Evolutionary conservation across 2,329 filamentous ascomycete species (phyloP).

Genomic region (Aureobasidium sp.): DNA sequence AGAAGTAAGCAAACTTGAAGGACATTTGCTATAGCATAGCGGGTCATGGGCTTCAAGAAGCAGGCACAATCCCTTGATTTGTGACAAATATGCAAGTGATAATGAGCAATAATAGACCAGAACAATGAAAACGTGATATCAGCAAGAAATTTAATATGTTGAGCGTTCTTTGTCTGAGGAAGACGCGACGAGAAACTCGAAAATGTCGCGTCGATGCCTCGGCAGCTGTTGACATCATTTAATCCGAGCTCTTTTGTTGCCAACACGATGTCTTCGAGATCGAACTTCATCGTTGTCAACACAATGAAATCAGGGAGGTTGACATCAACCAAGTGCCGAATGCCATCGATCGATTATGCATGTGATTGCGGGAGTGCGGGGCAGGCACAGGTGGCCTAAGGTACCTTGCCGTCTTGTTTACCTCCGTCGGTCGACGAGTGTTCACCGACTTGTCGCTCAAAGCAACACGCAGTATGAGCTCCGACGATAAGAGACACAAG

Average conservation of each 20-base stretch:
- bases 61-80: not conserved
- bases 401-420: not conserved
- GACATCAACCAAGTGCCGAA: not conserved
- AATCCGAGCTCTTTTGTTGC: no score
- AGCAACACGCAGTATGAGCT: constrained; percentile 13
- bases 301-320: not conserved
- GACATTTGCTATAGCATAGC: constrained; percentile 9
- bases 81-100: not conserved
- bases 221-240: not conserved
- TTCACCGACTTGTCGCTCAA: not conserved
- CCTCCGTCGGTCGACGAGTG: not conserved
- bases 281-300: no score
- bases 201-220: not conserved
- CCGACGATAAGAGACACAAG: constrained; percentile 15
- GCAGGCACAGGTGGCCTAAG: not conserved
- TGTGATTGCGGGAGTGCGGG: constrained; percentile 7
- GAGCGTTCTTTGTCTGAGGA: not conserved
- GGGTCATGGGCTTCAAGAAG: not conserved
- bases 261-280: no score
- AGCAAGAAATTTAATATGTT: not conserved
- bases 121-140: not conserved
- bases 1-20: constrained; percentile 53
- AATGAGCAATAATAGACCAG: not conserved
- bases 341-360: not conserved
- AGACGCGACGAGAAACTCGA: not conserved